phyloP scores from a whole-genome alignment of 306 rosid genomes.

The Urtica urens region DNA sequence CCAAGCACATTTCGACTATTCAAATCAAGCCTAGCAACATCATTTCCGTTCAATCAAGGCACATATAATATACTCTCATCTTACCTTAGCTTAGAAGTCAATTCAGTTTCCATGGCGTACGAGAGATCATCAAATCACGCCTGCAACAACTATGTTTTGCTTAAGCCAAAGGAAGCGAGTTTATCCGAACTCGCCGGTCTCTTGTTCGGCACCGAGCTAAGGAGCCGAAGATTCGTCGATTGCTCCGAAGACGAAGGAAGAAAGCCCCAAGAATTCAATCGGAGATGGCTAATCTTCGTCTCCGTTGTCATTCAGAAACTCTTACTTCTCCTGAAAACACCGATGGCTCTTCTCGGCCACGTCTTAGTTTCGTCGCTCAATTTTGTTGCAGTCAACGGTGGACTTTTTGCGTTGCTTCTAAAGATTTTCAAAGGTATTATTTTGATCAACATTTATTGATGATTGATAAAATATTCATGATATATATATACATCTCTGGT shows the following conservation, averaged over 20 bases:
- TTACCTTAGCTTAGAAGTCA: conserved; percentile 11
- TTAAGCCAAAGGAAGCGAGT: conserved; percentile 41
- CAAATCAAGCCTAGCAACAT: no score
- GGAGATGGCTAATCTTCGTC: conserved; percentile 53
- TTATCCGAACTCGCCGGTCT: conserved; percentile 26
- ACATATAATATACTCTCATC: not conserved
- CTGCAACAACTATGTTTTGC: conserved; percentile 21
- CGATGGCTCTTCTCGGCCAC: conserved; percentile 26
- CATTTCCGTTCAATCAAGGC: no score
- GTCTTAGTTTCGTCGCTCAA: conserved; percentile 35
- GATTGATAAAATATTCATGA: no score
- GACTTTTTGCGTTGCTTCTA: conserved; percentile 27
- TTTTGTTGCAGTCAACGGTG: conserved; percentile 45
- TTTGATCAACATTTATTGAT: not conserved
- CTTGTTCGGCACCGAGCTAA: conserved; percentile 26
- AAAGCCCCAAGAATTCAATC: conserved; percentile 9
- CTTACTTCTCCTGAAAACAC: conserved; percentile 4
- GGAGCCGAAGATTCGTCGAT: conserved; percentile 34
- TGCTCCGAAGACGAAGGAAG: conserved; percentile 12
- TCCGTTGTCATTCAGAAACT: conserved; percentile 37
- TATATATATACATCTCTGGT: no score
- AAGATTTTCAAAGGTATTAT: conserved; percentile 33
- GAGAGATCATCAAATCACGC: not conserved
- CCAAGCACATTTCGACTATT: no score
- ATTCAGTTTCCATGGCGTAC: conserved; percentile 15